Percentiles rank a stretch among this genome's conserved stretches.
Conservation (phyloP, 306 rosid genomes). For the Lupinus albus region DNA sequence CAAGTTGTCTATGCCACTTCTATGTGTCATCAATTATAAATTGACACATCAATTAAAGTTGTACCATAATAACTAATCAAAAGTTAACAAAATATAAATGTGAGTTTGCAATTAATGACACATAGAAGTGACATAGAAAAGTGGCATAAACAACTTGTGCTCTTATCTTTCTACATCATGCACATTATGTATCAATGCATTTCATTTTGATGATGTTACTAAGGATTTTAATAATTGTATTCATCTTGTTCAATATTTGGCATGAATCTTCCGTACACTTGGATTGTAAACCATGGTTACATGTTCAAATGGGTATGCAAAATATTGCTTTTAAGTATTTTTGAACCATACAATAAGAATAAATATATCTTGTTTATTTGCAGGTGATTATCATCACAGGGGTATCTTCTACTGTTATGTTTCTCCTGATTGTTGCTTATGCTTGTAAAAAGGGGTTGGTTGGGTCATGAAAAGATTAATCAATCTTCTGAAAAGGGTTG, state of each 20-base stretch:
- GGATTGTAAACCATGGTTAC: constrained; percentile 59
- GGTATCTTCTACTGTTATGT: constrained; percentile 41
- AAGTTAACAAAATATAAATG: too few relatives aligned
- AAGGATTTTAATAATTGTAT: not conserved
- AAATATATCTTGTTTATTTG: constrained; percentile 24
- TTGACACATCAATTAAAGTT: too few relatives aligned
- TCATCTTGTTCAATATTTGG: constrained; percentile 58
- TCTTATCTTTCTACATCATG: constrained; percentile 28
- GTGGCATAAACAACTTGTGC: too few relatives aligned
- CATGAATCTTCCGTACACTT: constrained; percentile 80
- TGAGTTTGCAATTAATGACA: too few relatives aligned
- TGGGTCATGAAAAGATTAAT: constrained; percentile 55
- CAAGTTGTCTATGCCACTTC: too few relatives aligned
- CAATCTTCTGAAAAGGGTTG: constrained; percentile 25
- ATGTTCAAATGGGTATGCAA: constrained; percentile 84
- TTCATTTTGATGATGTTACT: constrained; percentile 14
- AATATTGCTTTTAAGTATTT: not conserved
- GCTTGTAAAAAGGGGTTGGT: constrained; percentile 81
- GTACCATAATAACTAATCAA: too few relatives aligned
- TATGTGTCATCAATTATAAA: too few relatives aligned
- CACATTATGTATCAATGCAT: not conserved
- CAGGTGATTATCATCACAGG: constrained; percentile 68
- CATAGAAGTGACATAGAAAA: too few relatives aligned
- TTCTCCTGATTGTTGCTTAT: constrained; percentile 49
- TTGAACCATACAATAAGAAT: constrained; percentile 6